Evolutionary conservation across 2,329 filamentous ascomycete genomes (phyloP), one percentile per base, ranked within the genome.

Genomic region (Beauveria brongniartii): DNA sequence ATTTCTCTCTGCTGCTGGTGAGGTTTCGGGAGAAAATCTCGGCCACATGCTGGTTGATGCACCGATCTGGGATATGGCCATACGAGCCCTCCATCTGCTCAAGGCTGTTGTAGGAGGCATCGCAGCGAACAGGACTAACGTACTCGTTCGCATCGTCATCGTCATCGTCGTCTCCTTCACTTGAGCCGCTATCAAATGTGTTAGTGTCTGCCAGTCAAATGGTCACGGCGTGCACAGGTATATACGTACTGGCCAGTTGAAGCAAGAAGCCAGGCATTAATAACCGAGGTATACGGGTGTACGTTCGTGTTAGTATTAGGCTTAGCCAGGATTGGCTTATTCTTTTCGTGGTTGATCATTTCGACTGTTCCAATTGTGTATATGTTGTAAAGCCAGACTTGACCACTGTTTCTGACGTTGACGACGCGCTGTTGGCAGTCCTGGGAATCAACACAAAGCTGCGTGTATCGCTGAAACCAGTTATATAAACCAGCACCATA

Each of bases 401-500:
- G 44, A 18, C 28, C 34, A 20, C 59, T 63, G 9, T 63, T 26
- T 18, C 44, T 37, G 9, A 61, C 20, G 12, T 62, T 34, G 24
- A 63, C 5, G 14, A 57, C 37, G 5, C 57, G 37, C 28, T 61
- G 16, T 34, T 68, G 67, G 54, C 67, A 68, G 51, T 53, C 28
- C n/a, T 66, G 57, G 2, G 62, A 41, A 54, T 67, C 63, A 44
- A 69, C 51, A 51, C 67, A 69, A 18, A 22, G 50, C 55, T 69
- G 66, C 1, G 58, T 46, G 54, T 68, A 68, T 20, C 46, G 37
- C 0, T 61, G 40, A 54, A 68, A 70, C 64, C 64, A 69, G 26
- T 57, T 65, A 41, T 69, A 69, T n/a, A 69, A 12, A 1, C 68
- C 68, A 1, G 68, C 68, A 26, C 65, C 63, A 4, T 63, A 63